phyloP scores from a whole-genome alignment of 306 rosid genomes.

The Corylus americana region DNA sequence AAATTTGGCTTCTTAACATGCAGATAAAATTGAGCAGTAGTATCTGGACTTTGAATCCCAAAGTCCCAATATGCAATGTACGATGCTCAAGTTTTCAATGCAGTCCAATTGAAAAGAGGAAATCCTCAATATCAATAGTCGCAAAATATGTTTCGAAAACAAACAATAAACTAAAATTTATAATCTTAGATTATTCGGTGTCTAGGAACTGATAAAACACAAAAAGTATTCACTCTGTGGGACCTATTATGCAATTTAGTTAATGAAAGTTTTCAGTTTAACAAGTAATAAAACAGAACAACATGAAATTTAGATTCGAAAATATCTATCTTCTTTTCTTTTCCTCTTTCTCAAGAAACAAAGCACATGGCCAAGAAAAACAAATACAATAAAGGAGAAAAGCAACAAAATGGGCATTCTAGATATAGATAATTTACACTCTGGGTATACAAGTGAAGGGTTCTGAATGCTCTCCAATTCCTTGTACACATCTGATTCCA shows the following conservation, averaged over 20 bases:
- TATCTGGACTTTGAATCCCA: background rate
- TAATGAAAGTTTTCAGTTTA: too few relatives aligned
- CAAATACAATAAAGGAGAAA: background rate
- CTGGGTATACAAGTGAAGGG: slow-evolving; percentile 55
- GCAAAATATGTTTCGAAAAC: background rate
- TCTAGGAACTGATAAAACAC: background rate
- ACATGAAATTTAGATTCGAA: background rate
- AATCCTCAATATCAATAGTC: background rate
- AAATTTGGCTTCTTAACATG: background rate
- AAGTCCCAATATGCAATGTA: background rate
- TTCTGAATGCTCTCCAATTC: slow-evolving; percentile 58
- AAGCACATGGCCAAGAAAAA: background rate
- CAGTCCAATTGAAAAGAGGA: background rate
- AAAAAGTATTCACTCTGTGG: background rate
- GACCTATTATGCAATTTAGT: background rate
- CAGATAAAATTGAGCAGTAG: background rate
- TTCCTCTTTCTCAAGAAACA: background rate
- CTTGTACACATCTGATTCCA: slow-evolving; percentile 58
- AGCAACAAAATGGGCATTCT: background rate
- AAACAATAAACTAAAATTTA: background rate
- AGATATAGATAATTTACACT: slow-evolving; percentile 42
- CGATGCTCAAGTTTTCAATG: background rate
- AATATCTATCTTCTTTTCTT: background rate
- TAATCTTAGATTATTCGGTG: background rate
- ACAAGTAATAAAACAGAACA: background rate